Evolutionary conservation across 1,284 basidiomycete genomes (phyloP), one percentile per base, ranked within the genome.

Genomic region (Pyrrhoderma lamaoense): DNA sequence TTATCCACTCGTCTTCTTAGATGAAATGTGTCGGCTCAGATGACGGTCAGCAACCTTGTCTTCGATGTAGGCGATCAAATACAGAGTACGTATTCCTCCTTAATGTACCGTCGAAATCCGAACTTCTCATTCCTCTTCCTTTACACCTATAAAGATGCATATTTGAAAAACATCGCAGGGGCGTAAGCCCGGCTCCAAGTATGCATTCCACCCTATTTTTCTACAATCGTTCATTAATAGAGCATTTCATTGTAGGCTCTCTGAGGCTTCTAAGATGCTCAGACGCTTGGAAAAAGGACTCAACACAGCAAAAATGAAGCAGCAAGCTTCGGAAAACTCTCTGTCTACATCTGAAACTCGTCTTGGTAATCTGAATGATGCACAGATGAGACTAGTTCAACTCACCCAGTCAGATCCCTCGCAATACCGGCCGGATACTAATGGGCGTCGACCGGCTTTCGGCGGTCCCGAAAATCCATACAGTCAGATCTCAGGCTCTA

Each of bases 1-100:
- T 40, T 25, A 31, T 45, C 23, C 45, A 25, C 23, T 40, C 18
- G 13, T 58, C 52, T 54, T 54, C 50, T 53, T 52, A 90, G 88
- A 90, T 90, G 87, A 89, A 89, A 65, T 90, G 87, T 60, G 86
- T 90, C 51, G 87, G 85, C 38, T 82, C 88, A 46, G 87, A 89
- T 61, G 86, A 89, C 61, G 85, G 85, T 51, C 73, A 76, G 57
- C 76, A 79, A 58, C 77, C 77, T 25, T 89, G 86, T 60, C 83
- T 89, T 62, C 80, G 86, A 47, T 90, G 87, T 69, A 83, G 78
- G 64, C 82, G 88, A 51, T 78, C 84, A 38, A 82, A 82, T 56
- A 76, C 79, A 52, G 80, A 88, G 86, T 88, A 64, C 56, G 66
- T 63, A 59, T 58, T 48, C 27, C 38, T 51, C 36, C 16, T 25